These are phyloP conservation scores for Elongisporangium anandrum DNA, from an alignment of 352 stramenopile species.

Conservation along the genomic window DNA sequence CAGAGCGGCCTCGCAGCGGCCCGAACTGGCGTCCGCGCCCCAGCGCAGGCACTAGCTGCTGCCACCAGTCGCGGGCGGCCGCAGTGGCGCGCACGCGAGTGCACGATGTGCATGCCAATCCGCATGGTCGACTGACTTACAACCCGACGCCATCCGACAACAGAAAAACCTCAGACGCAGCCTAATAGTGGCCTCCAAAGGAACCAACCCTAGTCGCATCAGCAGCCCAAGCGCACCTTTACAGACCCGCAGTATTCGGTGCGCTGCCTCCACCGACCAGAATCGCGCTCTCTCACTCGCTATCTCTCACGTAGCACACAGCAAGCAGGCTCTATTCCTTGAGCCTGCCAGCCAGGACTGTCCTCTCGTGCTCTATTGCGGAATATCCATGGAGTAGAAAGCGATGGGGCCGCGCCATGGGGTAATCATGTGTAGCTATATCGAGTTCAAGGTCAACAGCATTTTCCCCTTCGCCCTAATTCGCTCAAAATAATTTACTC, in stretches of 20 bases:
- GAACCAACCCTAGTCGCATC: neutral
- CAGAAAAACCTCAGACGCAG: neutral
- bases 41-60: neutral
- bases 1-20: neutral
- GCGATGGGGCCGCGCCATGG: neutral
- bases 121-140: neutral
- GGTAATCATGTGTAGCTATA: neutral
- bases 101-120: neutral
- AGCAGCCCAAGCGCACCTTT: neutral
- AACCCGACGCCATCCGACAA: neutral
- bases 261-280: neutral
- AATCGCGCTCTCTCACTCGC: too few relatives aligned
- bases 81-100: neutral
- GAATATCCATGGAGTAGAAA: neutral
- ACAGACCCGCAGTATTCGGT: neutral
- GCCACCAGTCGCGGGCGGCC: neutral
- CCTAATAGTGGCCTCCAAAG: neutral
- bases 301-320: neutral
- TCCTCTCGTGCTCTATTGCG: neutral
- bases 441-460: neutral
- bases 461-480: neutral
- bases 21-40: neutral
- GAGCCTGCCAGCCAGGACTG: neutral
- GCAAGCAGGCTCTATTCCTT: neutral
- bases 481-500: neutral